Evolutionary conservation across 1,284 basidiomycete genomes (phyloP), one percentile per base, ranked within the genome.

Genomic region (Marasmius fiardii): DNA sequence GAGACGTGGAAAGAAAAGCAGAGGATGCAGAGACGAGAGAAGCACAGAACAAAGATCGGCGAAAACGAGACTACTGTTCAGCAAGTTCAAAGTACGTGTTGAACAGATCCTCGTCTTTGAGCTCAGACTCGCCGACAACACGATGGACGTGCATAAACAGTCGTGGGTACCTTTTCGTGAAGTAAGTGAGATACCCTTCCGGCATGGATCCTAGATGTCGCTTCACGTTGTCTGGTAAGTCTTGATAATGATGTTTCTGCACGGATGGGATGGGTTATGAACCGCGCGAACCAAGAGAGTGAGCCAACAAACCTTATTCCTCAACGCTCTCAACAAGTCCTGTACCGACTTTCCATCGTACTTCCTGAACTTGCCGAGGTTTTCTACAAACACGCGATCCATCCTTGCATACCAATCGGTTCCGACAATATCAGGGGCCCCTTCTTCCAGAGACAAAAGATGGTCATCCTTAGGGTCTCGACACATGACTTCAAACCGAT

Each of bases 191-290:
- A 76, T 94, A 99, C 11, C 95, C 95, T 60, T 92, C 88, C 0
- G 97, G 96, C 77, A 98, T 86, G 4, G 88, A 76, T 7, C 95
- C 95, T 12, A 98, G 78, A 68, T 91, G 86, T 55, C 88, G 83
- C 68, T 93, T 94, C 41, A 95, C 90, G 58, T 88, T 86, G 54
- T 94, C 91, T 1, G 95, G 95, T 20, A 98, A 75, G 69, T 96
- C 94, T 74, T 98, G 96, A 67, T 97, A 98, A 69, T 99, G 96
- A 64, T 99, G 91, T 90, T 96, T 98, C 94, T 95, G 66, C 44
- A 51, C 51, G 23, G 44, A 44, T 20, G 14, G 39, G 61, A n/a
- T 4, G 8, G 8, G 23, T 47, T 11, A 11, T 14, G 67, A 44
- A 52, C 55, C 34, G 21, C 39, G 18, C n/a, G 20, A 58, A 53